A percentile compares a stretch with the other conserved stretches of the same genome.
phyloP scores from a whole-genome alignment of 352 stramenopile genomes.

The Pythium chondricola region DNA sequence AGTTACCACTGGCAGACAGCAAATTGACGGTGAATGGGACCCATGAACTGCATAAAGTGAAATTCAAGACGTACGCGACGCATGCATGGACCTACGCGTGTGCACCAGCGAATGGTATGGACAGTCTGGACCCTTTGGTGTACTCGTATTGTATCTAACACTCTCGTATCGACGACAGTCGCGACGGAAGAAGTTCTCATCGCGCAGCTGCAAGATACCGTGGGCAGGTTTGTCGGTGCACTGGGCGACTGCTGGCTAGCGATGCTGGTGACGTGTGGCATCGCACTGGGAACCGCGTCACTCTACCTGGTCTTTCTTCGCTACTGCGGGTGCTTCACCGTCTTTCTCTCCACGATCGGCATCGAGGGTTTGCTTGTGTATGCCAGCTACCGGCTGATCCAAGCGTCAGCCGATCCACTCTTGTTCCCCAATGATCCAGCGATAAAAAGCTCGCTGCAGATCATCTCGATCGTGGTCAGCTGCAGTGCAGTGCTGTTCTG shows the following conservation, averaged over 20 bases:
- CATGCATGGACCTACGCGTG: slow-evolving; percentile 65
- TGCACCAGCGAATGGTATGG: slow-evolving; percentile 45
- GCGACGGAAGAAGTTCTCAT: slow-evolving; percentile 51
- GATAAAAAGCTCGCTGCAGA: slow-evolving; percentile 65
- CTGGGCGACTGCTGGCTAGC: slow-evolving; percentile 66
- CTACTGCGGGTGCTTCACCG: slow-evolving; percentile 66
- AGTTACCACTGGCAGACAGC: slow-evolving; percentile 36
- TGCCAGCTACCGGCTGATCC: slow-evolving; percentile 51
- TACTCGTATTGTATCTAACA: neutral
- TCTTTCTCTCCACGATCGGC: slow-evolving; percentile 55
- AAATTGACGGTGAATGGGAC: slow-evolving; percentile 29
- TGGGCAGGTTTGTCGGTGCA: slow-evolving; percentile 73
- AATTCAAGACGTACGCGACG: slow-evolving; percentile 63
- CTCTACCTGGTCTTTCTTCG: slow-evolving; percentile 66
- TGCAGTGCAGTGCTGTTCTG: slow-evolving; percentile 63
- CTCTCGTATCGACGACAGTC: slow-evolving; percentile 16
- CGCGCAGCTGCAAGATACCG: slow-evolving; percentile 59
- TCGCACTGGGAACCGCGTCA: slow-evolving; percentile 47
- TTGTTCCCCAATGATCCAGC: slow-evolving; percentile 52
- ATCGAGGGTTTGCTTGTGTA: slow-evolving; percentile 63
- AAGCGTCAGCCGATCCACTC: slow-evolving; percentile 38
- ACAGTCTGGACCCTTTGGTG: neutral
- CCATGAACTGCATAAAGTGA: slow-evolving; percentile 26
- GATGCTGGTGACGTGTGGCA: slow-evolving; percentile 49
- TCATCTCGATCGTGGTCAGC: slow-evolving; percentile 45